Percentiles rank a stretch among this genome's conserved stretches.
phyloP scores from a whole-genome alignment of 2,329 filamentous ascomycete genomes.

The Taxawa tesnikishii region DNA sequence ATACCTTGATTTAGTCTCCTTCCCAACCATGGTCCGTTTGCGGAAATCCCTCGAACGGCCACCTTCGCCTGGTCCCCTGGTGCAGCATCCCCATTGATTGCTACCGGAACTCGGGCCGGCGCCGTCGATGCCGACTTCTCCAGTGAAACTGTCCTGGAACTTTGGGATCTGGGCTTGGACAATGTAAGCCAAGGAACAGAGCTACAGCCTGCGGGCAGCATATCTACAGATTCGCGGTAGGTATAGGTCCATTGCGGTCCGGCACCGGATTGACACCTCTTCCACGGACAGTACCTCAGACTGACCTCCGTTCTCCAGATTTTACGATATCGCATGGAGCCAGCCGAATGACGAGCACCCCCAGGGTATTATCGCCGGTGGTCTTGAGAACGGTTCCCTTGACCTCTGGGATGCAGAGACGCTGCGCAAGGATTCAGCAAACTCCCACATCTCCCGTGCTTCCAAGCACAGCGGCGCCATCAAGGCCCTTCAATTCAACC shows the following conservation, averaged over 20 bases:
- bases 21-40: conserved; percentile 69
- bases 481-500: conserved; percentile 95
- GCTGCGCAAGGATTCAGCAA: conserved; percentile 38
- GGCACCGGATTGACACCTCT: not conserved
- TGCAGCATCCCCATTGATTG: conserved; percentile 65
- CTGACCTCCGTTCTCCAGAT: conserved; percentile 43
- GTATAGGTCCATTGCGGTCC: not conserved
- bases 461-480: conserved; percentile 86
- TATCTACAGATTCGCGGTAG: conserved; percentile 84
- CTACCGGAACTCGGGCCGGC: conserved; percentile 87
- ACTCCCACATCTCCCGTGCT: conserved; percentile 75
- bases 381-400: conserved; percentile 84
- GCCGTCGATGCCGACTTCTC: conserved; percentile 97
- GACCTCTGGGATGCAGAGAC: conserved; percentile 86
- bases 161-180: conserved; percentile 88
- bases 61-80: conserved; percentile 94
- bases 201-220: conserved; percentile 71
- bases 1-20: not conserved
- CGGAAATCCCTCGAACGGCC: conserved; percentile 91
- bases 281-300: not conserved
- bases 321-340: conserved; percentile 95
- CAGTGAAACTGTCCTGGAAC: conserved; percentile 87
- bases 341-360: conserved; percentile 66
- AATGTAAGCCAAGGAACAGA: conserved; percentile 64
- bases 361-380: conserved; percentile 84